Evolutionary conservation across 805 yeast genomes (phyloP).

Genomic region (Kluyveromyces starmeri): DNA sequence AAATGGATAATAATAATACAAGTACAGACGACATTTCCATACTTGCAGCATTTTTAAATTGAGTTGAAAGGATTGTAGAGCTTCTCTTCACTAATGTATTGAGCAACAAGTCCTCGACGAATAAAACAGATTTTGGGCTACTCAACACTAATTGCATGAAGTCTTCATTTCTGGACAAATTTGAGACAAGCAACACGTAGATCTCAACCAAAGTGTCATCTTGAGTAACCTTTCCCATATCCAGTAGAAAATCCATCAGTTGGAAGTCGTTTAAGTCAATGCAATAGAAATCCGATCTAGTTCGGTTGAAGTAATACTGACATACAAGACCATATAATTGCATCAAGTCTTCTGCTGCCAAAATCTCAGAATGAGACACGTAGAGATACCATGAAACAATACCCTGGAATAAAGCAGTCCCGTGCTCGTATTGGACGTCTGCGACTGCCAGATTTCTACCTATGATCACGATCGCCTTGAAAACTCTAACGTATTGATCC

Average conservation of each 20-base stretch:
- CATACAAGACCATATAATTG: conserved; percentile 13
- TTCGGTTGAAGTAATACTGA: conserved; percentile 21
- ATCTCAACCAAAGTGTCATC: conserved; percentile 10
- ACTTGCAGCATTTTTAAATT: too few relatives aligned
- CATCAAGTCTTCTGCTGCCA: conserved; percentile 2
- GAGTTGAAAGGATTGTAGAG: too few relatives aligned
- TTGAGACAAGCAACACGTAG: conserved; percentile 16
- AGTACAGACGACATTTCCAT: too few relatives aligned
- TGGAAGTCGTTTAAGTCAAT: too few relatives aligned
- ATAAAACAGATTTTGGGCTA: conserved; percentile 8
- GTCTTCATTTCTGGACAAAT: conserved; percentile 18
- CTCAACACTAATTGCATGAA: conserved; percentile 21
- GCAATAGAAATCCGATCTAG: conserved; percentile 12
- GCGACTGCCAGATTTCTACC: conserved; percentile 38
- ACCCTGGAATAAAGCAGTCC: conserved; percentile 13
- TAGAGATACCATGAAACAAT: conserved; percentile 9
- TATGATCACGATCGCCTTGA: conserved; percentile 42
- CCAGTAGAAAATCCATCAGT: conserved; percentile 15
- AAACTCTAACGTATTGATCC: conserved; percentile 25
- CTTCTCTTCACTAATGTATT: too few relatives aligned
- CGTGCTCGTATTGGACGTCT: conserved; percentile 25
- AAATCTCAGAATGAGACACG: conserved; percentile 1
- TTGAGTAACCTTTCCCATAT: conserved; percentile 13
- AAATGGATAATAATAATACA: too few relatives aligned
- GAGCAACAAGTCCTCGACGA: conserved; percentile 16